Percentiles rank a stretch among this genome's conserved stretches.
Evolutionary conservation across 805 yeast genomes (phyloP).

Genomic region (Peterozyma toletana): DNA sequence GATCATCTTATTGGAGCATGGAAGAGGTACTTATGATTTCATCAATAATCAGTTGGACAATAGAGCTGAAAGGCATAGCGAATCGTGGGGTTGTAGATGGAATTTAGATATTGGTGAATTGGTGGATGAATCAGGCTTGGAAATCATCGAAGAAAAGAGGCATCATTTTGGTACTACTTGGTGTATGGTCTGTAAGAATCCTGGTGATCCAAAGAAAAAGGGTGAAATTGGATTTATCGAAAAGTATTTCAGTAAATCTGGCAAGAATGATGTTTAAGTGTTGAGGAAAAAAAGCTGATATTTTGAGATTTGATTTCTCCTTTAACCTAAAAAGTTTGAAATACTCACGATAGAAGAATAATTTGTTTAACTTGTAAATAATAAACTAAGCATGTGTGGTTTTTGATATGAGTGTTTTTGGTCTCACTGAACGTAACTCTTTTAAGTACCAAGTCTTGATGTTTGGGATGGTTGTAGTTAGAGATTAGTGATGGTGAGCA

Average conservation of each 20-base stretch:
- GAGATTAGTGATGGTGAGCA: too few species aligned
- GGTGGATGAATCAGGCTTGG: slow-evolving; percentile 76
- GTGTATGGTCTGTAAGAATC: slow-evolving; percentile 70
- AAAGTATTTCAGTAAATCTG: slow-evolving; percentile 31
- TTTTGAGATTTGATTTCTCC: too few species aligned
- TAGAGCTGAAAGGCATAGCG: slow-evolving; percentile 75
- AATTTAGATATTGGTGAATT: slow-evolving; percentile 88
- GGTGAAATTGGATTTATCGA: slow-evolving; percentile 44
- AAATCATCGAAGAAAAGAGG: slow-evolving; percentile 71
- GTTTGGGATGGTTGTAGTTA: too few species aligned
- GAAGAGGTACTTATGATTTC: slow-evolving; percentile 73
- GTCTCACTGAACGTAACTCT: too few species aligned
- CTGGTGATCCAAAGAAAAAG: slow-evolving; percentile 50
- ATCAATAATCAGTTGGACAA: slow-evolving; percentile 77
- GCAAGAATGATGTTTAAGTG: background rate
- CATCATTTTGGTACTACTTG: slow-evolving; percentile 92
- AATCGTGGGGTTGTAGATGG: slow-evolving; percentile 98
- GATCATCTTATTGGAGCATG: slow-evolving; percentile 85
- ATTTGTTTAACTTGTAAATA: too few species aligned
- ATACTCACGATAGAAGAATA: too few species aligned
- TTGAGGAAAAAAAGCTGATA: too few species aligned
- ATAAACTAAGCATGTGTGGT: too few species aligned
- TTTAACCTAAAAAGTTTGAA: too few species aligned
- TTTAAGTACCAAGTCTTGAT: too few species aligned
- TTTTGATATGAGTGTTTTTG: too few species aligned